Base-by-base conservation (phyloP, 176 grass and related monocot species). In the Zoysia pacifica region DNA sequence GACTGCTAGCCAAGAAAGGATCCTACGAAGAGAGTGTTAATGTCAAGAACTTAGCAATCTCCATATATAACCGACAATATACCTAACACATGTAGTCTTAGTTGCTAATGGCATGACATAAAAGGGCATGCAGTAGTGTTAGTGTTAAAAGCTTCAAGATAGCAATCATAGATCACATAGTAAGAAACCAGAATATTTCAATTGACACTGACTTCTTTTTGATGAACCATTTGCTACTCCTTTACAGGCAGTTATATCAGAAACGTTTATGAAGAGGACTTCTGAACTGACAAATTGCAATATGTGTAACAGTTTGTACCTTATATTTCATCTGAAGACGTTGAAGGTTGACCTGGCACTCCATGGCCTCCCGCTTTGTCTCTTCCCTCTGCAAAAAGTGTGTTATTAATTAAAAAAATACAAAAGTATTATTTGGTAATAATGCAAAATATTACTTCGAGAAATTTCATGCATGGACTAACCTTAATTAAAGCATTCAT, bases 401-500 rank as follows among this genome's bases (percentile, higher is more conserved):
- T 62, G 28, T 70, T 70, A 65, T 28, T 61, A 85, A 63, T 72
- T 68, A 5, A 75, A 45, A 45, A 55, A 2, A 45, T 61, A 58
- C 8, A 68, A 16, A 78, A 62, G 43, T 73, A 28, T 13, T 49
- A 49, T 82, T 82, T 75, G n/a, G 12, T 14, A 74, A 54, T 66
- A 43, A 42, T 62, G 9, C 68, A 38, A 49, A 65, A 69, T 70
- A 60, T 44, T 54, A 20, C 66, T 71, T 14, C 28, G 62, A 73
- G 61, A 80, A 42, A 65, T 37, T 51, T 64, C 51, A 64, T 76
- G 70, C 12, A 90, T 81, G 40, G 67, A 75, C 68, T 45, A 73
- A 99, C 96, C 96, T 99, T 95, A 81, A 99, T 89, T 53, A 99
- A 80, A 84, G 93, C 86, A 71, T 91, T 90, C 88, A 99, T 63